Evolutionary conservation across 495 filamentous ascomycete genomes (phyloP), one percentile per base, ranked within the genome.

Genomic region (Neurospora sp.): DNA sequence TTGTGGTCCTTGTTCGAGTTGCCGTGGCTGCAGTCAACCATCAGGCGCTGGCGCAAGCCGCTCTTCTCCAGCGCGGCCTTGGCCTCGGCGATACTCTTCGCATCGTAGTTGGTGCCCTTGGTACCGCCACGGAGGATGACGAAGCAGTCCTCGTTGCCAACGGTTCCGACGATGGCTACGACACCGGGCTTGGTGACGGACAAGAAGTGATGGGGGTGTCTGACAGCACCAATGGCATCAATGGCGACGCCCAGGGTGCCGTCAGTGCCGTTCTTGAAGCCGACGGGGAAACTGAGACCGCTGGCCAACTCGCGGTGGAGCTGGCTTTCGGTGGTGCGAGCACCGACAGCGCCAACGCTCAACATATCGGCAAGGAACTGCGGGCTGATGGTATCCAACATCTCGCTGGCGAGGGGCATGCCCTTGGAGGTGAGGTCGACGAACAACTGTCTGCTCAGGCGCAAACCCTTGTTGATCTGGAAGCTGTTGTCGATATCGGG

Each of bases 251-350:
- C 89, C 44, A 98, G 82, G 1, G 91, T 90, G 22, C 96, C 96
- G 80, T 99, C 96, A 38, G 96, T 99, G 72, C 96, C 96, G 81
- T 99, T 99, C 87, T 99, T 99, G 90, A 99, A 99, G 53, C 96
- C 96, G 14, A 99, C 93, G 3, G 96, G 96, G 89, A 98, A 99
- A 70, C 91, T 94, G 27, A 98, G 83, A 76, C 96, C 96, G 45
- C 93, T 96, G 1, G 96, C 95, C 75, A 99, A 82, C 79, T 99
- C 96, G 59, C 96, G 89, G 81, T 99, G 96, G 71, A 99, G 85
- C 82, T 99, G 96, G 45, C 89, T 92, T 81, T 99, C 96, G 0
- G 96, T 98, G 14, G 96, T 99, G 70, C 96, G 89, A 10, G 96
- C 96, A 61, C 96, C 96, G 72, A 99, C 91, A 16, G 96, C 96